Evolutionary conservation across 108 stramenopile species (phyloP), one percentile per base, ranked within the genome.

Genomic region (Fragilaria radians): DNA sequence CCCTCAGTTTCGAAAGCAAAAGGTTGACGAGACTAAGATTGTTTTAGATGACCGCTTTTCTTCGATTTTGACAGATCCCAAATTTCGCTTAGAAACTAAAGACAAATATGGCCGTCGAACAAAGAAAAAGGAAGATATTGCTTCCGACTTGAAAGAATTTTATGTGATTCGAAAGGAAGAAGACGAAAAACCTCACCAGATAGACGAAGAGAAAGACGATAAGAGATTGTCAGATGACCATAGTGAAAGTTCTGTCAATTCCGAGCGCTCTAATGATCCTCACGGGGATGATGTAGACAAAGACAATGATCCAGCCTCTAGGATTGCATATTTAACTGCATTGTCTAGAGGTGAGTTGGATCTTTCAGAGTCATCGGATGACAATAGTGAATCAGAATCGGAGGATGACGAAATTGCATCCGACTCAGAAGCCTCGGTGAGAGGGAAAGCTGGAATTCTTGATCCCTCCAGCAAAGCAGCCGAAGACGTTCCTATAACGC

Each of bases 291-390:
- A 64, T 46, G 53, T 36, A 17, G 53, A 67, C 24, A 61, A 68
- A 50, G 52, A 49, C 19, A 71, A 74, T 46, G 85, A 85, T 60
- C 85, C 87, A 50, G 79, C 77, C 28, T 89, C 90, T 54, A 65
- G 96, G 28, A 91, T 96, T 50, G 91, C 91, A 23, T 97, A 96
- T 66, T 75, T 97, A 45, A 97, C 81, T 46, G 90, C 89, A 21
- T 71, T 97, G 9, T 93, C 96, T 7, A 71, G 96, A 26, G 96
- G 96, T 28, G 93, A 97, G 65, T 57, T 94, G 5, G 77, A 71
- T 51, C 79, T 63, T 5, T 85, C 89, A 11, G 80, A 76, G 28
- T 85, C 87, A 1, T 80, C 76, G 7, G 68, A 70, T n/a, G 72
- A 73, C 45, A 56, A 59, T 17, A 57, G 51, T 22, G 68, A 57